A percentile compares a stretch with the other conserved stretches of the same genome.
These are phyloP conservation scores for Daedalea quercina DNA, from an alignment of 768 basidiomycete genomes.

Conservation along the genomic window DNA sequence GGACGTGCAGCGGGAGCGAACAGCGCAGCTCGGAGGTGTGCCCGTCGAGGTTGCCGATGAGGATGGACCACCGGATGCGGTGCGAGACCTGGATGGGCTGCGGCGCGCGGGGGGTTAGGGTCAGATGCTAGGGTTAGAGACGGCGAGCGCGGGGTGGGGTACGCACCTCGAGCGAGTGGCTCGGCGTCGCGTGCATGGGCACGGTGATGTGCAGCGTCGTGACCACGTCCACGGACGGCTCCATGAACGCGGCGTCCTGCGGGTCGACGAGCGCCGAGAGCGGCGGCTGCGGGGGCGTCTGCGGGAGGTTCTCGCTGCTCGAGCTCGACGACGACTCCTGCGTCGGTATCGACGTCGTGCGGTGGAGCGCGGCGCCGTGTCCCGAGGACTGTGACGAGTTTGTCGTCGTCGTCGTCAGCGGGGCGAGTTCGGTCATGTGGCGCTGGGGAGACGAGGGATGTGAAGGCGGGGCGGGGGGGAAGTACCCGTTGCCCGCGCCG, in stretches of 20 bases:
- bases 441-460: constrained; percentile 10
- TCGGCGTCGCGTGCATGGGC: constrained; percentile 57
- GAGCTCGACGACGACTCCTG: not conserved
- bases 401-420: constrained; percentile 20
- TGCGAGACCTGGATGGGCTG: too few species aligned
- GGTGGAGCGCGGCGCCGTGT: not conserved
- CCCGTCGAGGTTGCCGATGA: too few species aligned
- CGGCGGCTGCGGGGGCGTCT: constrained; percentile 8
- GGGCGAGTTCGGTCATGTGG: constrained; percentile 16
- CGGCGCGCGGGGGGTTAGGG: too few species aligned
- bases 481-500: constrained; percentile 1
- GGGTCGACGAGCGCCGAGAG: not conserved
- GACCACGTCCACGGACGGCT: constrained; percentile 39
- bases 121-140: too few species aligned
- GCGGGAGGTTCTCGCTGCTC: constrained; percentile 3
- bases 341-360: not conserved
- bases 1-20: too few species aligned
- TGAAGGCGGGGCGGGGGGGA: too few species aligned
- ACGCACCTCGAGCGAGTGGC: constrained; percentile 53
- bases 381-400: constrained; percentile 16
- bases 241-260: constrained; percentile 4
- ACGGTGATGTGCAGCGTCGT: constrained; percentile 55
- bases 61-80: too few species aligned
- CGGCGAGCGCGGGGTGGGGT: too few species aligned
- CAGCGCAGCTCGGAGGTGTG: too few species aligned